Conservation (phyloP, 1,284 basidiomycete genomes). For the Earliella scabrosa region DNA sequence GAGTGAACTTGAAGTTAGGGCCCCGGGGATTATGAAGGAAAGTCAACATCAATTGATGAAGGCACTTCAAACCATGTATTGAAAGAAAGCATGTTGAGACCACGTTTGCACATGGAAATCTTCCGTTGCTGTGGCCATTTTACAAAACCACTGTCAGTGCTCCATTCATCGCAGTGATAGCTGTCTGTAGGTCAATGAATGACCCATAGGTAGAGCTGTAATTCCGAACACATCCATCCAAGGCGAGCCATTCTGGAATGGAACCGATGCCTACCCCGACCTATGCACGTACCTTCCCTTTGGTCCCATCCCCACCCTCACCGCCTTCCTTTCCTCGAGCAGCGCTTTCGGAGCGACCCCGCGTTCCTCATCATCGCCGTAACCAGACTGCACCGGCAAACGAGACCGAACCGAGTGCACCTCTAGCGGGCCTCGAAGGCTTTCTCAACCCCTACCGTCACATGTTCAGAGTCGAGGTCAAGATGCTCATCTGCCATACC, state of each 20-base stretch:
- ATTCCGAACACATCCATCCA: slow-evolving; percentile 1
- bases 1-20: too few relatives aligned
- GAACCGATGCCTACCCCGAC: slow-evolving; percentile 24
- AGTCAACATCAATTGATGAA: too few relatives aligned
- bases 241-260: slow-evolving; percentile 1
- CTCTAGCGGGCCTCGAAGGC: slow-evolving; percentile 47
- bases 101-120: too few relatives aligned
- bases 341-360: slow-evolving; percentile 39
- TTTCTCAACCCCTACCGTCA: slow-evolving; percentile 42
- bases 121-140: too few relatives aligned
- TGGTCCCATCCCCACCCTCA: slow-evolving; percentile 40
- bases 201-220: too few relatives aligned
- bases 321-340: slow-evolving; percentile 32
- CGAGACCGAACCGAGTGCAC: slow-evolving; percentile 13
- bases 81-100: too few relatives aligned
- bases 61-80: too few relatives aligned
- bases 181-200: too few relatives aligned
- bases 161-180: too few relatives aligned
- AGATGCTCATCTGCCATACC: slow-evolving; percentile 53
- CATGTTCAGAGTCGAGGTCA: slow-evolving; percentile 54
- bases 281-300: slow-evolving; percentile 44
- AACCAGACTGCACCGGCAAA: slow-evolving; percentile 43
- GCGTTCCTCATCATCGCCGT: slow-evolving; percentile 48
- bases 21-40: too few relatives aligned
- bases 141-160: too few relatives aligned